Base-by-base conservation (phyloP, 1,139 yeast species). In the Yamadazyma atmosphaerica region DNA sequence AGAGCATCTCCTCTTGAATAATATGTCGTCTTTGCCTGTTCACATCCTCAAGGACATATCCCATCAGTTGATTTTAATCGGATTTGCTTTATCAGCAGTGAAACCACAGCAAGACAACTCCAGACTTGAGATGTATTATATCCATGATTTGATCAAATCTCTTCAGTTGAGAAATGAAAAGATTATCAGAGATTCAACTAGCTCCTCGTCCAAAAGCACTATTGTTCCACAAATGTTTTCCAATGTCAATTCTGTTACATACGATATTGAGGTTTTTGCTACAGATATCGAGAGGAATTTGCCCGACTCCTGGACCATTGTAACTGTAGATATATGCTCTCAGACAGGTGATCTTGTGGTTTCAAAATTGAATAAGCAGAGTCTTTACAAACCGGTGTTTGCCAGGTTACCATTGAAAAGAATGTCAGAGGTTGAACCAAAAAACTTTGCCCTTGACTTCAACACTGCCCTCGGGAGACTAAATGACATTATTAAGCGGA, bases 321-420 rank as follows among this genome's bases (percentile, higher is more conserved):
- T 87, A 1, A 70, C 85, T 0, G 58, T 89, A 18, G 90, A 83
- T 51, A 56, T 80, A n/a, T 80, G 88, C 44, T 58, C 76, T 0
- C 54, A 68, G 7, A 72, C 81, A 5, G 85, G 81, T 0, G 83
- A 78, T 51, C 62, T 88, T 33, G 49, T 83, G 0, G 43, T 87
- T 3, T 62, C 85, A 3, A 74, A 76, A 44, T 58, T 68, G 30
- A 70, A 63, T 10, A 49, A 52, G 12, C 55, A 61, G 2, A 45
- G 50, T 1, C 17, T 22, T 3, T 18, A 17, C 18, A 47, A 48
- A 8, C 83, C 85, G 5, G 59, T 74, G n/a, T 65, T 74, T 40
- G 40, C 85, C 6, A 72, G 82, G 34, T 56, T 88, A 23, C 90
- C 95, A 0, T 53, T 86, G 34, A 69, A 70, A 26, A 67, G 90